Conservation (phyloP, 2,329 filamentous ascomycete species). For the Aspergillus flavus region DNA sequence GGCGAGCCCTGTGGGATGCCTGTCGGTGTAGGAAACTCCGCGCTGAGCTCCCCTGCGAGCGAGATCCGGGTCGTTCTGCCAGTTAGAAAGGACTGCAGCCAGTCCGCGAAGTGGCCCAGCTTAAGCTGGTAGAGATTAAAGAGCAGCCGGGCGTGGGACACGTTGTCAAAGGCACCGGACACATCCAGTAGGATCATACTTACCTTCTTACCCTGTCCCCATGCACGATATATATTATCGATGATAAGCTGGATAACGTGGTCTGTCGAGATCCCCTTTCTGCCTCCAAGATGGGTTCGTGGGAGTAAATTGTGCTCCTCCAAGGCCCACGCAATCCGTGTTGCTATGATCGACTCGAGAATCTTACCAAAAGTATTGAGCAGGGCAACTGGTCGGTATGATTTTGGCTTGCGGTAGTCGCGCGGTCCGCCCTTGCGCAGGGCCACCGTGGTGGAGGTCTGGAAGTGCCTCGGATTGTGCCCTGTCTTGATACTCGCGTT, state of each 20-base stretch:
- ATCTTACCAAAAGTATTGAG: slow-evolving; percentile 19
- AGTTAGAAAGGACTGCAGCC: slow-evolving; percentile 6
- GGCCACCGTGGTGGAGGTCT: slow-evolving; percentile 8
- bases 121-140: not conserved
- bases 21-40: not conserved
- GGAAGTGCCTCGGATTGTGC: slow-evolving; percentile 12
- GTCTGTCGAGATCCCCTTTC: slow-evolving; percentile 17
- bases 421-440: slow-evolving; percentile 7
- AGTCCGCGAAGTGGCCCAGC: not conserved
- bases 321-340: slow-evolving; percentile 6
- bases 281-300: slow-evolving; percentile 12
- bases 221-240: slow-evolving; percentile 6
- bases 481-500: slow-evolving; percentile 3
- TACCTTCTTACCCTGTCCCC: slow-evolving; percentile 1
- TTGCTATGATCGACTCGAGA: slow-evolving; percentile 13
- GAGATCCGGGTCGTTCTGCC: not conserved
- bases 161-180: slow-evolving; percentile 6
- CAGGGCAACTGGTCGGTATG: slow-evolving; percentile 18
- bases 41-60: slow-evolving; percentile 4
- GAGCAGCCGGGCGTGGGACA: slow-evolving; percentile 12
- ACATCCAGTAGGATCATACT: slow-evolving; percentile 19
- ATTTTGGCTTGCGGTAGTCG: slow-evolving; percentile 14
- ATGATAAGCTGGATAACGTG: slow-evolving; percentile 17
- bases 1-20: slow-evolving; percentile 7
- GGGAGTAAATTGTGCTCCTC: slow-evolving; percentile 14